These are phyloP conservation scores for Mycena haematopus DNA, from an alignment of 768 basidiomycete species.

Conservation along the genomic window DNA sequence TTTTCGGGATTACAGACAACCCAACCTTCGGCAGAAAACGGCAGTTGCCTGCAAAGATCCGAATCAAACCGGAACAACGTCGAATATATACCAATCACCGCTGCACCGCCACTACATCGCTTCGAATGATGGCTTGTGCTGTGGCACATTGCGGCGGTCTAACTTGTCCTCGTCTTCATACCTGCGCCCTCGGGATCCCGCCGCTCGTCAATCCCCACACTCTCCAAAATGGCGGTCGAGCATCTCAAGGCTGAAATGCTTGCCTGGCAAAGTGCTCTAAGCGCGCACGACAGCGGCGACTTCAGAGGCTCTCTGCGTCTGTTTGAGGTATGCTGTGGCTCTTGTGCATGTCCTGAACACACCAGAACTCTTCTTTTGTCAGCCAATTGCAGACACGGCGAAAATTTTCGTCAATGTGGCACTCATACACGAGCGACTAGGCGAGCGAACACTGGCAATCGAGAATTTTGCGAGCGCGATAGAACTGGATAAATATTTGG, in stretches of 20 bases:
- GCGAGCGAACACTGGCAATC: conserved; percentile 64
- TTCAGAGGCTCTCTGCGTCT: conserved; percentile 24
- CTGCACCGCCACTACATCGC: too few species aligned
- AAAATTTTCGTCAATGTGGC: conserved; percentile 75
- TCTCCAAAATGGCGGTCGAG: conserved; percentile 19
- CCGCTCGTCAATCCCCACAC: neutral
- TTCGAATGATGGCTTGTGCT: too few species aligned
- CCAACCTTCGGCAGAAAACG: too few species aligned
- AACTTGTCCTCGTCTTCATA: conserved; percentile 2
- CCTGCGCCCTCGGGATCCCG: neutral
- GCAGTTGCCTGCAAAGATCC: too few species aligned
- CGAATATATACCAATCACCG: too few species aligned
- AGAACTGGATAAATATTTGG: conserved; percentile 64
- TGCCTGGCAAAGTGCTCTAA: conserved; percentile 28
- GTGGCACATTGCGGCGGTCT: neutral
- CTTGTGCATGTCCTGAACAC: too few species aligned
- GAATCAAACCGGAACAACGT: too few species aligned
- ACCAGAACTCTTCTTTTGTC: neutral
- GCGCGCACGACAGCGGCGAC: conserved; percentile 25
- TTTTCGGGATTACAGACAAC: too few species aligned
- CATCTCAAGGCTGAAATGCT: conserved; percentile 23
- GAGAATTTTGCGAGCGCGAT: conserved; percentile 62
- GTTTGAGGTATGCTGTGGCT: conserved; percentile 27
- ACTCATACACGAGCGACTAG: conserved; percentile 69
- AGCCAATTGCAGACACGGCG: conserved; percentile 34